Evolutionary conservation across 2,329 filamentous ascomycete species (phyloP), one percentile per base, ranked within the genome.

Genomic region (Sclerotinia glacialis): DNA sequence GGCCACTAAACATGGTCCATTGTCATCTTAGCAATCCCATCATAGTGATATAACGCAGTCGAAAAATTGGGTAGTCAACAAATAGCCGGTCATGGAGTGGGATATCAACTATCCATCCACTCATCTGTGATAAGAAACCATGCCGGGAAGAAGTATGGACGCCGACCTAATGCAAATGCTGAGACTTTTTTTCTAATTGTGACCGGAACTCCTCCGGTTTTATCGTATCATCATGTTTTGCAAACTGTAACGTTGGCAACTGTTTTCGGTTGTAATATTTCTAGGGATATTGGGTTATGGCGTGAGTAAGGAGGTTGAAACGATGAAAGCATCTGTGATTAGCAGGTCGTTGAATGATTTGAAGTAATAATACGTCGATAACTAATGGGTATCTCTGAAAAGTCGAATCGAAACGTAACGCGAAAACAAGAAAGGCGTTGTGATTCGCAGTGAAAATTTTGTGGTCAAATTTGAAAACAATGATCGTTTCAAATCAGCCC

Each of bases 401-500:
- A 37, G 40, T 37, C 52, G 26, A 31, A 37, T 42, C 5, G n/a
- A 55, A 28, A 44, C n/a, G 50, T 26, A 34, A 31, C 28, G 40
- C 34, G 28, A 44, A 56, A 64, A 37, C 40, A 56, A 37, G 18
- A 64, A 55, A 44, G 9, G 14, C 21, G 40, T 21, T 18, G 26
- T 21, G 9, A 56, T 40, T 12, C 26, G 26, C 34, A 44, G 28
- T 28, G 21, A 26, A 55, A 46, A 26, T 42, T 37, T 31, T 64
- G 6, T 56, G 40, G 9, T 9, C 26, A 14, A 52, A 40, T 26
- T 49, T 49, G 31, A 34, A n/a, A 37, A 18, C 21, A 49, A 40
- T 8, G 9, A 9, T 21, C 14, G 16, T 40, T 14, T 21, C 31
- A 21, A 40, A 61, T 67, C 47, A 69, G 37, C 55, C 79, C 78